Evolutionary conservation across 2,329 filamentous ascomycete genomes (phyloP).

Genomic region (Aspergillus tamarii): DNA sequence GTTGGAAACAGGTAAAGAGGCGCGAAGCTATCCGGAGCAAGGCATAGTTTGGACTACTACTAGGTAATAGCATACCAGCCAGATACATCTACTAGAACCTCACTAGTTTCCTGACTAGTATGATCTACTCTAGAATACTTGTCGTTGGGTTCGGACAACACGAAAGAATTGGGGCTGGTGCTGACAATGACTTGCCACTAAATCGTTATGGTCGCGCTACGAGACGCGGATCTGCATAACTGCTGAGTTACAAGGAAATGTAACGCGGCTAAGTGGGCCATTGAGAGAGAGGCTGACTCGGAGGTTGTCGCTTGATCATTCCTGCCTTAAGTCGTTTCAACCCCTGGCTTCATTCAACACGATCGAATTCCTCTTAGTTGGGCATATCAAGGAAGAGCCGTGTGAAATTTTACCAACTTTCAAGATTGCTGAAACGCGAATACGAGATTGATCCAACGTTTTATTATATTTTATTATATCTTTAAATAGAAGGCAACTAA

Average conservation of each 20-base stretch:
- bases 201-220: neutral
- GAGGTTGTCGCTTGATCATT: neutral
- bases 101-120: neutral
- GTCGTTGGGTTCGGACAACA: neutral
- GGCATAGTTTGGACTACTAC: neutral
- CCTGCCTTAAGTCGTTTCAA: neutral
- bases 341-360: neutral
- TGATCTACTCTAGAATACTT: neutral
- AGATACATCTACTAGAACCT: neutral
- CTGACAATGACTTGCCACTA: neutral
- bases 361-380: neutral
- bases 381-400: neutral
- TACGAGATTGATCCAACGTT: too few species aligned
- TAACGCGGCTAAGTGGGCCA: constrained; percentile 14
- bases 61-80: neutral
- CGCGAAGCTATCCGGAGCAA: neutral
- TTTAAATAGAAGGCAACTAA: too few species aligned
- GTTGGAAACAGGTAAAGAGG: neutral
- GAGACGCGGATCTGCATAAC: constrained; percentile 9
- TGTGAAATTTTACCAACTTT: neutral
- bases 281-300: neutral
- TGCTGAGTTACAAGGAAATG: constrained; percentile 4
- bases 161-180: constrained; percentile 1
- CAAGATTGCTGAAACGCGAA: too few species aligned
- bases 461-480: too few species aligned